Percentiles rank a stretch among this genome's conserved stretches.
phyloP scores from a whole-genome alignment of 1,284 basidiomycete species.

The Agaricales sp. region DNA sequence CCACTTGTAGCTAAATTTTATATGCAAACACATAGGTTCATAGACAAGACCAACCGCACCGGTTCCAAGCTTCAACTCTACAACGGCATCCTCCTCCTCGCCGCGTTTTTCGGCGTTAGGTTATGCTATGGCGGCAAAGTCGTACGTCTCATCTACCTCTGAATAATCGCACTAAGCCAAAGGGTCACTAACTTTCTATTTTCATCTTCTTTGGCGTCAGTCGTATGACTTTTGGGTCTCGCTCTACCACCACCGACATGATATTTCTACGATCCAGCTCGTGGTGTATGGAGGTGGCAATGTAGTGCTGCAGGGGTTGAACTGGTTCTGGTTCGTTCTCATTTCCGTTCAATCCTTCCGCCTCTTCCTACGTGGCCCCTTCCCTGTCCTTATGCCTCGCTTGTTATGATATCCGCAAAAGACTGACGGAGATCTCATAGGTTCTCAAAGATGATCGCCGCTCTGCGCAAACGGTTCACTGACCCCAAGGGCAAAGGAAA shows the following conservation, averaged over 20 bases:
- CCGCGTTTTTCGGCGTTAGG: conserved; percentile 51
- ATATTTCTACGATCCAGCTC: conserved; percentile 37
- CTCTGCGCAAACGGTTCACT: background rate
- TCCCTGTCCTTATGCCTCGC: background rate
- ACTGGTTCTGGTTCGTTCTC: conserved; percentile 55
- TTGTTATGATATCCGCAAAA: too few species aligned
- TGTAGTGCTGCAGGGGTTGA: conserved; percentile 50
- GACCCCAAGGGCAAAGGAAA: too few species aligned
- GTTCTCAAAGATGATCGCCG: background rate
- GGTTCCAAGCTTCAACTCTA: conserved; percentile 54
- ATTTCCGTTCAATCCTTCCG: too few species aligned
- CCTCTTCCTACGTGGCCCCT: too few species aligned
- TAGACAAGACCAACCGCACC: conserved; percentile 64
- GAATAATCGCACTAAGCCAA: background rate
- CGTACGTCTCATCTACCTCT: conserved; percentile 26
- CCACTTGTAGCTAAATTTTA: too few species aligned
- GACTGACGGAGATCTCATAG: background rate
- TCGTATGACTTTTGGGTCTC: conserved; percentile 53
- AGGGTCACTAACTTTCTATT: too few species aligned
- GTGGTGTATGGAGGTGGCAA: conserved; percentile 46
- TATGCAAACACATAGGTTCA: conserved; percentile 45
- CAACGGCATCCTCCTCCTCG: conserved; percentile 55
- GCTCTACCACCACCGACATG: conserved; percentile 34
- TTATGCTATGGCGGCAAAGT: conserved; percentile 56
- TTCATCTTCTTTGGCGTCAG: conserved; percentile 20